Evolutionary conservation across 2,329 filamentous ascomycete species (phyloP).

Genomic region (Neopestalotiopsis clavispora): DNA sequence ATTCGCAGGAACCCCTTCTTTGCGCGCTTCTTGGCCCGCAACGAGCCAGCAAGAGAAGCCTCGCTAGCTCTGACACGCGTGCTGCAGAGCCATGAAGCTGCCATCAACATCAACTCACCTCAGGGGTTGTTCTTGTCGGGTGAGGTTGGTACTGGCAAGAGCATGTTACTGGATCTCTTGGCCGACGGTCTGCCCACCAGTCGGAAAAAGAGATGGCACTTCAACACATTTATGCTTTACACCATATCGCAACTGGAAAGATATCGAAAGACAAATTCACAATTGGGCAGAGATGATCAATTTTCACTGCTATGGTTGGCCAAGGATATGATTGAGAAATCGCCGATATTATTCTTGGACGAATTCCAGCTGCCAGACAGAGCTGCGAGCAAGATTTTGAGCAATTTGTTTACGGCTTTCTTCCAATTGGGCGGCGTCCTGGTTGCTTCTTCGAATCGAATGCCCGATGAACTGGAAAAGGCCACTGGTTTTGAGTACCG

Average conservation of each 20-base stretch:
- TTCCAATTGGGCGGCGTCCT: slow-evolving; percentile 83
- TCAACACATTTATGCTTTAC: slow-evolving; percentile 86
- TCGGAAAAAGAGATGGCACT: slow-evolving; percentile 79
- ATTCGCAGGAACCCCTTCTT: slow-evolving; percentile 65
- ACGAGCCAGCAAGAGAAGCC: slow-evolving; percentile 52
- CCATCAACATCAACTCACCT: slow-evolving; percentile 73
- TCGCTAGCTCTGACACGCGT: slow-evolving; percentile 69
- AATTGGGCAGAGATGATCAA: slow-evolving; percentile 29
- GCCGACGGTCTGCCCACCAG: slow-evolving; percentile 75
- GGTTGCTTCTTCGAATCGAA: slow-evolving; percentile 80
- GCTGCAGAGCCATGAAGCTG: slow-evolving; percentile 73
- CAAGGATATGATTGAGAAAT: slow-evolving; percentile 74
- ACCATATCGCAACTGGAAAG: slow-evolving; percentile 74
- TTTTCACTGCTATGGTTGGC: slow-evolving; percentile 77
- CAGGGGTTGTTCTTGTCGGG: slow-evolving; percentile 78
- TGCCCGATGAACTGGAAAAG: slow-evolving; percentile 81
- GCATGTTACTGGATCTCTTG: slow-evolving; percentile 84
- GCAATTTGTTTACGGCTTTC: slow-evolving; percentile 78
- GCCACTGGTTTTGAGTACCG: slow-evolving; percentile 74
- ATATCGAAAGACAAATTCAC: slow-evolving; percentile 51
- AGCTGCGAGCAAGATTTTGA: slow-evolving; percentile 78
- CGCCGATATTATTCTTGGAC: slow-evolving; percentile 79
- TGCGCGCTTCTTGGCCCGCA: slow-evolving; percentile 38
- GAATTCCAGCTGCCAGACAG: slow-evolving; percentile 85
- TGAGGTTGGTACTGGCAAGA: slow-evolving; percentile 83